phyloP scores from a whole-genome alignment of 1,284 basidiomycete genomes.

The Puccinia triticina region DNA sequence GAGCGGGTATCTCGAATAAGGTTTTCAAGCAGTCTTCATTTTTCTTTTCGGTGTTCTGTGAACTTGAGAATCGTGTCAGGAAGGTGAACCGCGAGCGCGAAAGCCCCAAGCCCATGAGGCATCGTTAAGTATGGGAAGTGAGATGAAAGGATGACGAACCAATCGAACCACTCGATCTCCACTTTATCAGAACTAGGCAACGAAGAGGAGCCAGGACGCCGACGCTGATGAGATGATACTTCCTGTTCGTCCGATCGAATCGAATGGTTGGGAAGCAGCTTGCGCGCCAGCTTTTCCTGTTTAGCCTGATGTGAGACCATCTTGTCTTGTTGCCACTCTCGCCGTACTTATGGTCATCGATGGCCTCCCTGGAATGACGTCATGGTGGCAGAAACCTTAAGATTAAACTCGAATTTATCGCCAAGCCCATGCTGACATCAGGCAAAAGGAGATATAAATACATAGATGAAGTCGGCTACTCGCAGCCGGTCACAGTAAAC shows the following conservation, averaged over 20 bases:
- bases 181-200: background rate
- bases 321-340: no score
- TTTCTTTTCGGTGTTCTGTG: conserved; percentile 19
- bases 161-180: conserved; percentile 17
- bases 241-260: conserved; percentile 4
- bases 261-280: background rate
- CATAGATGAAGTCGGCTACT: no score
- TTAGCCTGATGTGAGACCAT: no score
- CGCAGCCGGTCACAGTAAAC: no score
- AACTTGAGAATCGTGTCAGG: conserved; percentile 6
- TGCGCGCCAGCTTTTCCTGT: background rate
- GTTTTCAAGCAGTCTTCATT: conserved; percentile 5
- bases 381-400: no score
- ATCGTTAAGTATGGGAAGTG: background rate
- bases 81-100: background rate
- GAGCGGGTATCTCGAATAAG: background rate
- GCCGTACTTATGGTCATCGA: no score
- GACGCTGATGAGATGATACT: background rate
- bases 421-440: no score
- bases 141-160: background rate
- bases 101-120: background rate
- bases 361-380: no score
- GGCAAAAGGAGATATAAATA: no score
- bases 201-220: background rate
- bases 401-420: no score